A percentile compares a stretch with the other conserved stretches of the same genome.
Conservation (phyloP, 2,329 filamentous ascomycete genomes). For the Cladophialophora exuberans region DNA sequence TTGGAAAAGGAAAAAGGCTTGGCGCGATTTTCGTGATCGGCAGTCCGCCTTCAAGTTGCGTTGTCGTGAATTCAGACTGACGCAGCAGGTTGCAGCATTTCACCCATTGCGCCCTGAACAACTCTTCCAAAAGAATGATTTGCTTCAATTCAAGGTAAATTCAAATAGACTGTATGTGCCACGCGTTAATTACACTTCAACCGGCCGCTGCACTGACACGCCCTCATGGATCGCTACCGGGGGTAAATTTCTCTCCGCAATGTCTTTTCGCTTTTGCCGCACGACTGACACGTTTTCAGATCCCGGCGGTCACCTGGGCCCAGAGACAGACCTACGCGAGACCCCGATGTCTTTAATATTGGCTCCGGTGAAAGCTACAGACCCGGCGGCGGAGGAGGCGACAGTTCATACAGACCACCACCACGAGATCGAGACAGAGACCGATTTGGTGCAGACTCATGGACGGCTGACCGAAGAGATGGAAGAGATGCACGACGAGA, state of each 20-base stretch:
- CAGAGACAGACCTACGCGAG: conserved; percentile 28
- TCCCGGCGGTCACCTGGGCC: conserved; percentile 25
- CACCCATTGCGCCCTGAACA: too few relatives aligned
- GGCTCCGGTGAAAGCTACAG: conserved; percentile 35
- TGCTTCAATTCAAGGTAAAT: not conserved
- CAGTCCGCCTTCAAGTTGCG: not conserved
- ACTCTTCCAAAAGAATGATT: not conserved
- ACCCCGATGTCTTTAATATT: conserved; percentile 33
- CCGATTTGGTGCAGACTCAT: conserved; percentile 25
- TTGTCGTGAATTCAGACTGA: too few relatives aligned
- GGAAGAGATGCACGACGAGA: conserved; percentile 31
- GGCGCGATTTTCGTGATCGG: too few relatives aligned
- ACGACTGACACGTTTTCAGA: conserved; percentile 21
- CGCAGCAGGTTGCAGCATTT: too few relatives aligned
- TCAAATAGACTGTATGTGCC: not conserved
- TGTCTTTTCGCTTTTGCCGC: not conserved
- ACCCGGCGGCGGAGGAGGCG: conserved; percentile 32
- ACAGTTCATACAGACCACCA: conserved; percentile 31
- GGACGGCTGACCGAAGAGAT: conserved; percentile 28
- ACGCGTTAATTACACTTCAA: not conserved
- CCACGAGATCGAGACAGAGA: conserved; percentile 24
- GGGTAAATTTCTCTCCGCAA: conserved; percentile 17
- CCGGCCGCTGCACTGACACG: not conserved
- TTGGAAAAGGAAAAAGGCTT: too few relatives aligned
- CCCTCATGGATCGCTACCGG: conserved; percentile 26